These are phyloP conservation scores for Platanthera guangdongensis DNA, from an alignment of 106 monocot species.

Conservation along the genomic window DNA sequence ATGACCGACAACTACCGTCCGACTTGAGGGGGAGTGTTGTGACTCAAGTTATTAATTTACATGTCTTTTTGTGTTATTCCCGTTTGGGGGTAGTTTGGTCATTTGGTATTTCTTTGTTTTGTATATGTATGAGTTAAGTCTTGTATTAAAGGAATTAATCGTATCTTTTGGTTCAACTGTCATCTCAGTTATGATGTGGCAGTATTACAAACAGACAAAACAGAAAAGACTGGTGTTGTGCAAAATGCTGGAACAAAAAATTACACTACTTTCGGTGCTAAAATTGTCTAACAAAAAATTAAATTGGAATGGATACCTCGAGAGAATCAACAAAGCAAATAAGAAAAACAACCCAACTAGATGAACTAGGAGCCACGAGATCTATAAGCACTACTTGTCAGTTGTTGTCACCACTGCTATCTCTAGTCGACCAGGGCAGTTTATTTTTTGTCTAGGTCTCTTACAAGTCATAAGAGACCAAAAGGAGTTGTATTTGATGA, in stretches of 20 bases:
- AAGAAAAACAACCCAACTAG: no score
- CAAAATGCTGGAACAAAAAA: neutral
- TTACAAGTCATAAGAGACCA: neutral
- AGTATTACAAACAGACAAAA: neutral
- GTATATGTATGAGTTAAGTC: no score
- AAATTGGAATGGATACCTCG: neutral
- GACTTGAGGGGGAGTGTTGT: no score
- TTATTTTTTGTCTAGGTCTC: neutral
- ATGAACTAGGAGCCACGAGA: neutral
- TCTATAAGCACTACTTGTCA: neutral
- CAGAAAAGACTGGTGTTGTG: neutral
- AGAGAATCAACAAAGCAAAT: no score
- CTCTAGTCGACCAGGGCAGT: neutral
- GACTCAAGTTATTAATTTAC: no score
- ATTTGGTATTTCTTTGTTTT: no score
- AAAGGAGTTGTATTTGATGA: neutral
- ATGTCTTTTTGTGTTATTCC: no score
- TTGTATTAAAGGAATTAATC: no score
- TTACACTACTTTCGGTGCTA: neutral
- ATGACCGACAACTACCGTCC: no score
- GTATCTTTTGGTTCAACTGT: no score
- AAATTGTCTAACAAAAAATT: neutral
- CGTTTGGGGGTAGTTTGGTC: no score
- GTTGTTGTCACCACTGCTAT: neutral
- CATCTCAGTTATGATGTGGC: neutral